These are phyloP conservation scores for Elaphomyces granulatus DNA, from an alignment of 495 filamentous ascomycete genomes.

Conservation along the genomic window DNA sequence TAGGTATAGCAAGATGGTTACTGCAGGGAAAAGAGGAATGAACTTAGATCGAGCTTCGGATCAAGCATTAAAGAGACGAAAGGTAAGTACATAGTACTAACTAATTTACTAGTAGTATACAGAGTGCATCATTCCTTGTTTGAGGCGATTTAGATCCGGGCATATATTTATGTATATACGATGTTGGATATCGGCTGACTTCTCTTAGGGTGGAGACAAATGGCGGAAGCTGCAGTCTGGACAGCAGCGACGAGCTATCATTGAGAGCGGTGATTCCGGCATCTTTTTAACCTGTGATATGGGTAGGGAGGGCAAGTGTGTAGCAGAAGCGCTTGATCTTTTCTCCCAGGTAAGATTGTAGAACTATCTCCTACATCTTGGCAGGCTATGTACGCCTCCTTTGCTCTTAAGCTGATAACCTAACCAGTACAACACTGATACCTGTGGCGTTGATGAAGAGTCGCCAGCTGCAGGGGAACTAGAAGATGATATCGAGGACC, in stretches of 20 bases:
- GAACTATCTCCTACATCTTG: not conserved
- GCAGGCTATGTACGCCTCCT: too few relatives aligned
- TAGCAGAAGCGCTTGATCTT: slow-evolving; percentile 54
- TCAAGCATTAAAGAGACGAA: slow-evolving; percentile 22
- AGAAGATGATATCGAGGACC: slow-evolving; percentile 59
- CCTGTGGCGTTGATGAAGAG: slow-evolving; percentile 22
- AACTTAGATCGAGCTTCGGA: slow-evolving; percentile 16
- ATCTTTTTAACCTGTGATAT: slow-evolving; percentile 84
- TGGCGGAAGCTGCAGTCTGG: slow-evolving; percentile 12
- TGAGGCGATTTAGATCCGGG: not conserved
- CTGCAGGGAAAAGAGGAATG: slow-evolving; percentile 2
- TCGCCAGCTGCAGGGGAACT: too few relatives aligned
- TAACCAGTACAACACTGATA: slow-evolving; percentile 9
- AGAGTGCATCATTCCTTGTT: not conserved
- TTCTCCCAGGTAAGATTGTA: slow-evolving; percentile 51
- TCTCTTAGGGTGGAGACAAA: slow-evolving; percentile 15
- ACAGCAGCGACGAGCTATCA: slow-evolving; percentile 15
- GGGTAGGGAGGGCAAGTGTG: slow-evolving; percentile 62
- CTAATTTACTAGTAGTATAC: not conserved
- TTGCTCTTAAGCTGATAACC: too few relatives aligned
- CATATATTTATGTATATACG: not conserved
- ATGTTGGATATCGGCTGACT: not conserved
- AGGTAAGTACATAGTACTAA: slow-evolving; percentile 15
- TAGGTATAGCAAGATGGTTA: too few relatives aligned
- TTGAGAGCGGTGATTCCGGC: slow-evolving; percentile 66